These are phyloP conservation scores for Paramyrothecium sp. DNA, from an alignment of 2,329 filamentous ascomycete species.

Conservation along the genomic window DNA sequence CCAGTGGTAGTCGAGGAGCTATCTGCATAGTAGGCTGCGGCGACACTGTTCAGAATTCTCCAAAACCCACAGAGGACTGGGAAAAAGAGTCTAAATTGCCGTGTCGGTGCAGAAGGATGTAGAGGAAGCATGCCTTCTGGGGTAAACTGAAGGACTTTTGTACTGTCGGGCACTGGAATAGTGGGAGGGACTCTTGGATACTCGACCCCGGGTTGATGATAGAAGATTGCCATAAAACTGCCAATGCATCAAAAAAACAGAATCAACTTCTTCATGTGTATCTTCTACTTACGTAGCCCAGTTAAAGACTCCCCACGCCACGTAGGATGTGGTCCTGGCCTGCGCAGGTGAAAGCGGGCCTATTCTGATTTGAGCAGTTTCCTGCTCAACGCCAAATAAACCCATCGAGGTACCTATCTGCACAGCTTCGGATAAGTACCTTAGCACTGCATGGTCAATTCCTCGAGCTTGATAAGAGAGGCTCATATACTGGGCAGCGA, in stretches of 20 bases:
- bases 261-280: background rate
- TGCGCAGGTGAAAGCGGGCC: background rate
- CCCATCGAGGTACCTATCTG: slow-evolving; percentile 26
- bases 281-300: slow-evolving; percentile 32
- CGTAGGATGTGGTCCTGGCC: slow-evolving; percentile 12
- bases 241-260: background rate
- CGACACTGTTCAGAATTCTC: slow-evolving; percentile 32
- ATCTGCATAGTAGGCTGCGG: slow-evolving; percentile 21
- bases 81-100: slow-evolving; percentile 20
- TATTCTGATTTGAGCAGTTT: slow-evolving; percentile 5
- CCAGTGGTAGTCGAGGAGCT: slow-evolving; percentile 1
- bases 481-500: background rate
- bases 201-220: slow-evolving; percentile 29
- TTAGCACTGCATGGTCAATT: background rate
- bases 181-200: slow-evolving; percentile 17
- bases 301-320: slow-evolving; percentile 33
- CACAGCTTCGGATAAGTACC: background rate
- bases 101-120: slow-evolving; percentile 13
- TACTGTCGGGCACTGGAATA: slow-evolving; percentile 14
- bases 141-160: background rate
- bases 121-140: background rate
- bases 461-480: background rate
- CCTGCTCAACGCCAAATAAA: slow-evolving; percentile 21
- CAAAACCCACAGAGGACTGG: slow-evolving; percentile 32
- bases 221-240: slow-evolving; percentile 29